These are phyloP conservation scores for Naganishia friedmannii DNA, from an alignment of 768 basidiomycete species.

Conservation along the genomic window DNA sequence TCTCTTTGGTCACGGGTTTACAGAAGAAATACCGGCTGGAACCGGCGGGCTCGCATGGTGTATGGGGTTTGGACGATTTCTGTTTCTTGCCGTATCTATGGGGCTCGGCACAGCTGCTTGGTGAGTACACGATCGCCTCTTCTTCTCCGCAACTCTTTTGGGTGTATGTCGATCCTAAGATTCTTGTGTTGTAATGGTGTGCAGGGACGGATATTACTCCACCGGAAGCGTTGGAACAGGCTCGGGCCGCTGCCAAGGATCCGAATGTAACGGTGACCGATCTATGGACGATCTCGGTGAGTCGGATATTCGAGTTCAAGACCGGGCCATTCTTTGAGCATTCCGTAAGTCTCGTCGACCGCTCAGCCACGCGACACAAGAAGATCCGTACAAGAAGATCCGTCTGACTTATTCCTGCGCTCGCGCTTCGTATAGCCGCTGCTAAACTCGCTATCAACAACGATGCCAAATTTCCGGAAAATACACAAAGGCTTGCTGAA, in stretches of 20 bases:
- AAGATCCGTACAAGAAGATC: too few relatives aligned
- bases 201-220: slow-evolving; percentile 32
- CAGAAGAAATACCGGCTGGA: slow-evolving; percentile 97
- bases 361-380: too few relatives aligned
- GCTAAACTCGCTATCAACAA: slow-evolving; percentile 75
- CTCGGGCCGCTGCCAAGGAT: neutral
- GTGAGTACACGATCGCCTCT: slow-evolving; percentile 42
- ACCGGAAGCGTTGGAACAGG: slow-evolving; percentile 32
- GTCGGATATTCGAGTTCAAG: slow-evolving; percentile 65
- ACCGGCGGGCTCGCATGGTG: slow-evolving; percentile 97
- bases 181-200: too few relatives aligned
- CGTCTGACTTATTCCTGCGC: neutral
- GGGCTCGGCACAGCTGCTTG: slow-evolving; percentile 55
- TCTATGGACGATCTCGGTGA: slow-evolving; percentile 74
- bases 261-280: slow-evolving; percentile 13
- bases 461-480: slow-evolving; percentile 87
- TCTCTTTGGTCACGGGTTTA: slow-evolving; percentile 72
- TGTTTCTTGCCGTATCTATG: slow-evolving; percentile 81
- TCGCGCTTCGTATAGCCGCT: slow-evolving; percentile 58
- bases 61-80: slow-evolving; percentile 96
- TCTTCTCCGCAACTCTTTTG: slow-evolving; percentile 29
- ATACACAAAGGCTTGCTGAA: slow-evolving; percentile 85
- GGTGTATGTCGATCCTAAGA: neutral
- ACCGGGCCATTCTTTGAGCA: slow-evolving; percentile 86
- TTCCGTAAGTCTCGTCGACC: slow-evolving; percentile 53